These are phyloP conservation scores for Xylaria telfairii DNA, from an alignment of 495 filamentous ascomycete species.

Conservation along the genomic window DNA sequence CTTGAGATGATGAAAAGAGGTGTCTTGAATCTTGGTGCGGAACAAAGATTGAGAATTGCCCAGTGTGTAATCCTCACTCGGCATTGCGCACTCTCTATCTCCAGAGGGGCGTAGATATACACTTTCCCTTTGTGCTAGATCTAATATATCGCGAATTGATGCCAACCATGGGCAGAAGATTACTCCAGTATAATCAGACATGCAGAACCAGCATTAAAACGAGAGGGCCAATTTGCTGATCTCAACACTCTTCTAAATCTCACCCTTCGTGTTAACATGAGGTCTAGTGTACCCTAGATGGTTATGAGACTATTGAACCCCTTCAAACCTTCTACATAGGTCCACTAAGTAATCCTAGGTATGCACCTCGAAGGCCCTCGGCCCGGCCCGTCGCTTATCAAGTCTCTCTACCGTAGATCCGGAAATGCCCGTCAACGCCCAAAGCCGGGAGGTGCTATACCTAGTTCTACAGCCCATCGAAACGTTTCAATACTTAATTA, in stretches of 20 bases:
- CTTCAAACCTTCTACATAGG: neutral
- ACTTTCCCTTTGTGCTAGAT: neutral
- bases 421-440: neutral
- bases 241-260: neutral
- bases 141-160: neutral
- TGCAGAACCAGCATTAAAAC: neutral
- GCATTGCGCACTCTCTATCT: neutral
- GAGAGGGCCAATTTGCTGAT: neutral
- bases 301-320: neutral
- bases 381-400: neutral
- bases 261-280: neutral
- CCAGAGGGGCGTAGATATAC: neutral
- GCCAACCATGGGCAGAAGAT: neutral
- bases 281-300: neutral
- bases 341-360: neutral
- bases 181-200: too few relatives aligned
- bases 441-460: neutral
- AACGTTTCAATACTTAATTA: neutral
- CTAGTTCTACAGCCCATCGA: neutral
- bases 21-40: neutral
- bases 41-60: neutral
- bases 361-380: neutral
- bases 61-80: neutral
- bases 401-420: neutral
- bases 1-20: neutral